Evolutionary conservation across 2,329 filamentous ascomycete species (phyloP), one percentile per base, ranked within the genome.

Genomic region (Epichloe typhina): DNA sequence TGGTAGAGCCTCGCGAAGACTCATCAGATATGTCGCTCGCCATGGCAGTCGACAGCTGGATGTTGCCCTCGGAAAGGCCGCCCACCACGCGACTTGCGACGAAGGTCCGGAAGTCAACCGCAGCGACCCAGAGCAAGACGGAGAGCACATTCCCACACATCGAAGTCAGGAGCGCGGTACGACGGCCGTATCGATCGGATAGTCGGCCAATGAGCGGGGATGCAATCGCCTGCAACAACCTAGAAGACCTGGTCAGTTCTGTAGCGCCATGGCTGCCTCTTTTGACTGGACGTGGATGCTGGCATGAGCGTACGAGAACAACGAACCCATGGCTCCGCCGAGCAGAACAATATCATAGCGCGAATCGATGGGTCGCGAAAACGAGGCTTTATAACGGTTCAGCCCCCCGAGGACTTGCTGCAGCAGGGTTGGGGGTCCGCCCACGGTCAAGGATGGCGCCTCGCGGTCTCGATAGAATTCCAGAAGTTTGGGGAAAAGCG

Each of bases 271-370:
- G 26, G 26, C 17, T 6, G 6, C 17, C 4, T 13, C 6, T 7
- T n/a, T n/a, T 8, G n/a, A 23, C 21, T 39, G 21, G 13, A 23
- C 19, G 26, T n/a, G 8, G 15, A 19, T 8, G 8, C 15, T 11
- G 23, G 35, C 33, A 45, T 36, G 12, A 38, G 58, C 74, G 54
- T 61, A 78, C 74, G 79, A 83, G 73, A 98, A 98, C 19, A 98
- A 74, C 51, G 90, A 96, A 56, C 93, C 93, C 26, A 98, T 75
- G 21, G 91, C 93, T 46, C 93, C 93, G 50, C 93, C 93, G 5
- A 98, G 80, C 42, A 98, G 78, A 26, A 98, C 90, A 58, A 97
- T 95, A 65, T 98, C 93, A 73, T 98, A 95, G 71, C 88, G 83
- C 52, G 90, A 90, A 63, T 95, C 91, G 67, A 98, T 97, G 43